phyloP scores from a whole-genome alignment of 1,284 basidiomycete genomes.

The Inonotus obliquus region DNA sequence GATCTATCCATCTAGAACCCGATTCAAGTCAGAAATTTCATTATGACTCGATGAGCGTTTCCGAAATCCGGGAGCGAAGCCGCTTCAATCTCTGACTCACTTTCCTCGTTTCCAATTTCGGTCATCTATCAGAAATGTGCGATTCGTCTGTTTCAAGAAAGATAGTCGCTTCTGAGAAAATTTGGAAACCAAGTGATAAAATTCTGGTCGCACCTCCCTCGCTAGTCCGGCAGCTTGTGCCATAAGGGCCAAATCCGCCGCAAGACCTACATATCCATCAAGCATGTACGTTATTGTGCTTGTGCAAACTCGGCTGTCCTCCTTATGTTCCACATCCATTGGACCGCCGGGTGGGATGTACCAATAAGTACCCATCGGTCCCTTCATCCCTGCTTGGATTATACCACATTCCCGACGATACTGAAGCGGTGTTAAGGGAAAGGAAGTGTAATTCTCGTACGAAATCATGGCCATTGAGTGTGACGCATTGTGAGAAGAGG shows the following conservation, averaged over 20 bases:
- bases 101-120: conserved; percentile 67
- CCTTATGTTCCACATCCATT: conserved; percentile 46
- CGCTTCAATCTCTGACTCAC: conserved; percentile 34
- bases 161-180: no score
- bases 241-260: conserved; percentile 59
- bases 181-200: no score
- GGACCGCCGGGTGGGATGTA: conserved; percentile 31
- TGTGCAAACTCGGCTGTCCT: conserved; percentile 42
- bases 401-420: conserved; percentile 54
- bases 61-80: not conserved
- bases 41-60: not conserved
- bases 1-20: conserved; percentile 55
- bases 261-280: conserved; percentile 57
- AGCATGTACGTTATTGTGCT: conserved; percentile 68
- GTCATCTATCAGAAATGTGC: conserved; percentile 52
- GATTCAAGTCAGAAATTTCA: not conserved
- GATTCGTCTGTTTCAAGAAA: conserved; percentile 34
- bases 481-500: conserved; percentile 2
- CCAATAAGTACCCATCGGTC: conserved; percentile 50
- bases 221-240: conserved; percentile 62
- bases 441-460: conserved; percentile 55
- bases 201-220: conserved; percentile 41
- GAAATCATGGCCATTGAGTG: conserved; percentile 35
- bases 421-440: conserved; percentile 50
- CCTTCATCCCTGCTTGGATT: conserved; percentile 41